phyloP scores from a whole-genome alignment of 2,329 filamentous ascomycete genomes.

The Pyrenophora tritici-repentis region DNA sequence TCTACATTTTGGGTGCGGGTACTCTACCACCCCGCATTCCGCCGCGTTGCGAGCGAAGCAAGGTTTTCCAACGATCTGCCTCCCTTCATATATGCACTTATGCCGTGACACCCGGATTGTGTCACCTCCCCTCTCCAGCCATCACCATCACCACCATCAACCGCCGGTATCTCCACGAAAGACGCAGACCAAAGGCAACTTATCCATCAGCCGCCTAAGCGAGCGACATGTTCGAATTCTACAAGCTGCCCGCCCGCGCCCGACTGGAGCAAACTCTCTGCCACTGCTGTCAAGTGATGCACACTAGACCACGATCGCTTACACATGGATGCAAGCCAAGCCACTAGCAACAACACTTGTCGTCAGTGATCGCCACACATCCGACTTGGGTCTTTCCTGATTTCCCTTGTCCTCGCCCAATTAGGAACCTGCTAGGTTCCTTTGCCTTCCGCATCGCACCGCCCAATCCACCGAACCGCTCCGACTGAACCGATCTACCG shows the following conservation, averaged over 20 bases:
- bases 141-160: not conserved
- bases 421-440: too few species aligned
- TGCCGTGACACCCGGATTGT: not conserved
- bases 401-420: too few species aligned
- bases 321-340: not conserved
- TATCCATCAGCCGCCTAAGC: too few species aligned
- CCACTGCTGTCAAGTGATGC: not conserved
- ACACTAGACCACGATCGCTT: too few species aligned
- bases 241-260: too few species aligned
- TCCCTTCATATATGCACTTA: not conserved
- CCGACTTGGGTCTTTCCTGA: not conserved
- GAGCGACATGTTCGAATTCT: too few species aligned
- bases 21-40: not conserved
- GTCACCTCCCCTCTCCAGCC: conserved; percentile 1
- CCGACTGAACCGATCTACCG: too few species aligned
- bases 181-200: too few species aligned
- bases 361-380: not conserved
- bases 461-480: too few species aligned
- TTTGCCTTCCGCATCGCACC: too few species aligned
- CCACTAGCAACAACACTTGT: not conserved
- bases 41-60: not conserved
- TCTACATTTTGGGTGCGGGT: not conserved
- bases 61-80: too few species aligned
- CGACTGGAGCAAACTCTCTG: not conserved
- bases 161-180: too few species aligned